Base-by-base conservation (phyloP, 2,329 filamentous ascomycete species). In the Torrubiella hemipterigena region DNA sequence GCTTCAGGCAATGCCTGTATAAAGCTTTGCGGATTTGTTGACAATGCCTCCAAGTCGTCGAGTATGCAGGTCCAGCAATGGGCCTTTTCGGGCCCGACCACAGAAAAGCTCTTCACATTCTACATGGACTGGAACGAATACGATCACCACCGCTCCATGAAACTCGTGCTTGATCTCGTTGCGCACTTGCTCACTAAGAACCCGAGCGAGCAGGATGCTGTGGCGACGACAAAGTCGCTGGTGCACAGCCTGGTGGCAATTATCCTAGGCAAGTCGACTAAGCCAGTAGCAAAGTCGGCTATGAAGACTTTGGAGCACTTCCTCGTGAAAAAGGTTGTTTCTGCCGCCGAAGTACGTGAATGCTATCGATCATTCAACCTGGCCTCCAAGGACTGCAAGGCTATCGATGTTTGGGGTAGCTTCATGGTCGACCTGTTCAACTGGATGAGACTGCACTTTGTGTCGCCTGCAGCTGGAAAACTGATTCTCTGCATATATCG, bases 51-150 rank as follows among this genome's bases (percentile, higher is more conserved):
- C 39, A 69, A 63, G 40, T 72, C 73, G 4, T 40, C 45, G 11
- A 59, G 62, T 8, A 38, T 51, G 17, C 34, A 41, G 4, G 45
- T 77, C 19, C 54, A 48, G 28, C 39, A 44, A 8, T 72, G 71
- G 59, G 67, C 67, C 2, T 75, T 72, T 37, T 64, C 63, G 9
- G 50, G 59, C 38, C 45, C 55, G 18, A 63, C 67, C 4, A 62
- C 58, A 14, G 41, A 64, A 30, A 54, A 56, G 31, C 52, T 79
- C 16, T 76, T 77, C 51, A 56, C 67, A 32, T 77, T 75, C 44
- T 80, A 73, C 45, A 57, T 78, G 30, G 73, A 77, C 43, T 78
- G 73, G 72, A 77, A 75, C 42, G 74, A 78, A 43, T 70, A 69
- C 34, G 73, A 78, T 44, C 68, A 73, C 37, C 69, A 77, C 42